Evolutionary conservation across 768 basidiomycete species (phyloP), one percentile per base, ranked within the genome.

Genomic region (Lactarius deliciosus): DNA sequence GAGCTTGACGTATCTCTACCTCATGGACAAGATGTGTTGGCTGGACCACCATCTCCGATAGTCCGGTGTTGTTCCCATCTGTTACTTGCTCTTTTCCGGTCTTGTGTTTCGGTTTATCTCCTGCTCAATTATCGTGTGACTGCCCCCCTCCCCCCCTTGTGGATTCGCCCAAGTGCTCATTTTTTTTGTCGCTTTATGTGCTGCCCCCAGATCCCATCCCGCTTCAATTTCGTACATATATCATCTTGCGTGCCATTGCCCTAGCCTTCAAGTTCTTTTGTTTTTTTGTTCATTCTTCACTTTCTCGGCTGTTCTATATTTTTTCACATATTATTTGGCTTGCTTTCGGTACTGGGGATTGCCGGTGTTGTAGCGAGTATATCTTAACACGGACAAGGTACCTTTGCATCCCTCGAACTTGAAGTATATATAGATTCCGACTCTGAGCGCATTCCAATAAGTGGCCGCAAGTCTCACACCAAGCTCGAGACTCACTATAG

Each of bases 1-100:
- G 83, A 73, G 81, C 88, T 28, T 92, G 91, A 90, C 87, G 87
- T 38, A 86, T 91, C 72, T 87, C 80, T 77, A 81, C 80, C 71
- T 83, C 83, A 78, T 84, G 79, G 77, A 76, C 73, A 61, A 70
- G 57, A 57, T 18, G 32, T 41, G 50, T n/a, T 41, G n/a, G 11
- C 13, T 50, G 45, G 36, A 40, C 16, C 47, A 36, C 61, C 60
- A 63, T 69, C 64, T 76, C 77, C 73, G 68, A 75, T 40, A 38
- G n/a, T n/a, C n/a, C 36, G 7, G 50, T 30, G 63, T 28, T 70
- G 69, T 30, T 30, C 28, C 28, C 28, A 30, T 30, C 30, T 30
- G 5, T 65, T 64, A 61, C 45, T 67, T 63, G 65, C 50, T 61
- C 40, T 28, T 60, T 61, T 40, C 18, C n/a, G 40, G 43, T 65